Base-by-base conservation (phyloP, 768 basidiomycete species). In the Psilocybe cubensis region DNA sequence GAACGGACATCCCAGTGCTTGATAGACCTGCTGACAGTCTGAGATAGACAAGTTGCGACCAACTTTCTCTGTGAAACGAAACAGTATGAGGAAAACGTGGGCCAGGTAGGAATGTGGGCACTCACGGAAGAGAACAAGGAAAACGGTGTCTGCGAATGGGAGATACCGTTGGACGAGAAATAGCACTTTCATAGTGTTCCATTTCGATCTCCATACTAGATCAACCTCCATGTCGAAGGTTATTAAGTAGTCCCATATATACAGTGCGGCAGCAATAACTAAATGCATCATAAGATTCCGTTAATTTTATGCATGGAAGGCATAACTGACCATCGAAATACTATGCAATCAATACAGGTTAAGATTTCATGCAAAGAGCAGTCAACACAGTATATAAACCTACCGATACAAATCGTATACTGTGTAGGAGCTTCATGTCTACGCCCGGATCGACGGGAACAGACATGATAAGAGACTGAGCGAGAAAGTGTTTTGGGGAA, bases 91-190 rank as follows among this genome's bases (percentile, higher is more conserved):
- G 4, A 6, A 3, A 10, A 38, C n/a, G 25, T 35, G 3, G 12
- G 35, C 6, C 24, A 12, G 31, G 3, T 14, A 12, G 46, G n/a
- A 21, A 9, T 23, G n/a, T 11, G 9, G 21, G 24, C 23, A 43
- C 57, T 58, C 20, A 62, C 61, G 57, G 43, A 55, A 56, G 10
- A 58, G 42, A 17, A 43, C 40, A 5, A 62, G 43, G 8, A 43
- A 58, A n/a, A 55, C 53, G 3, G 57, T 52, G 20, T 62, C 61
- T 1, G 52, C 12, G 29, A 62, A 58, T 29, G 61, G 61, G 4
- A 62, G 49, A 45, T 62, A 62, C 4, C 61, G 47, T 31, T 62
- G 61, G 23, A 62, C 21, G 9, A 62, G 21, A 44, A 55, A 62
- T 7, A 62, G 10, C 4, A 40, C 17, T 41, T 62, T 62, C 44